Evolutionary conservation across 2,329 filamentous ascomycete genomes (phyloP).

Genomic region (Polychaeton citri): DNA sequence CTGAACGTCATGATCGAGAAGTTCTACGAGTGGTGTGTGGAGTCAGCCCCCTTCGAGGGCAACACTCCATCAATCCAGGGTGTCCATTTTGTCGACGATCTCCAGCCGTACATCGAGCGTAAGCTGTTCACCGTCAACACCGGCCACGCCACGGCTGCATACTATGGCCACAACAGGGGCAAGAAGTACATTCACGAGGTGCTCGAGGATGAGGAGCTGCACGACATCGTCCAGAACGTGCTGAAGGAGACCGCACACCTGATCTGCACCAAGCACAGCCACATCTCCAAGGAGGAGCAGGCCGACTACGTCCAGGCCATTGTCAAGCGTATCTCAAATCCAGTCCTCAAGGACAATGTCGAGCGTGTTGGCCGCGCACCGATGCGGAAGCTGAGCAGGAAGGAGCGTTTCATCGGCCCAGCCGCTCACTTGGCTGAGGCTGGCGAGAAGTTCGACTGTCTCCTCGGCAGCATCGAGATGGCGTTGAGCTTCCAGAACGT

Average conservation of each 20-base stretch:
- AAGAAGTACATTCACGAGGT: constrained; percentile 85
- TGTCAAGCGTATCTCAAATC: constrained; percentile 84
- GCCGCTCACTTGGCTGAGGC: constrained; percentile 78
- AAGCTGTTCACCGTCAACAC: constrained; percentile 99
- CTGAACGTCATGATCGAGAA: constrained; percentile 93
- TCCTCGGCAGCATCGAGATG: constrained; percentile 80
- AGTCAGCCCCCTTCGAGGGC: constrained; percentile 68
- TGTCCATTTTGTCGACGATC: constrained; percentile 83
- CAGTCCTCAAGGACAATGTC: constrained; percentile 79
- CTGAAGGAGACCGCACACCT: constrained; percentile 76
- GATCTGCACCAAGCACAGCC: constrained; percentile 71
- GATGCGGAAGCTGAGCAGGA: constrained; percentile 81
- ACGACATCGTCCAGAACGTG: constrained; percentile 63
- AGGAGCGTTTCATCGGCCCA: constrained; percentile 91
- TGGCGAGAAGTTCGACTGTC: constrained; percentile 55
- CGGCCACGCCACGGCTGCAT: constrained; percentile 86
- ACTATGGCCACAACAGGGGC: constrained; percentile 79
- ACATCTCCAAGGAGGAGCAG: constrained; percentile 61
- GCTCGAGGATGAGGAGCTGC: constrained; percentile 66
- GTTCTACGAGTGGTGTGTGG: constrained; percentile 98
- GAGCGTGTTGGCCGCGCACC: constrained; percentile 93
- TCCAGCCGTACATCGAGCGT: constrained; percentile 93
- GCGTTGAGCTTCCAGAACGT: constrained; percentile 92
- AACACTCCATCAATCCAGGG: constrained; percentile 65
- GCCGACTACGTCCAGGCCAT: constrained; percentile 83